Base-by-base conservation (phyloP, 345 rosid species). In the Populus simonii region DNA sequence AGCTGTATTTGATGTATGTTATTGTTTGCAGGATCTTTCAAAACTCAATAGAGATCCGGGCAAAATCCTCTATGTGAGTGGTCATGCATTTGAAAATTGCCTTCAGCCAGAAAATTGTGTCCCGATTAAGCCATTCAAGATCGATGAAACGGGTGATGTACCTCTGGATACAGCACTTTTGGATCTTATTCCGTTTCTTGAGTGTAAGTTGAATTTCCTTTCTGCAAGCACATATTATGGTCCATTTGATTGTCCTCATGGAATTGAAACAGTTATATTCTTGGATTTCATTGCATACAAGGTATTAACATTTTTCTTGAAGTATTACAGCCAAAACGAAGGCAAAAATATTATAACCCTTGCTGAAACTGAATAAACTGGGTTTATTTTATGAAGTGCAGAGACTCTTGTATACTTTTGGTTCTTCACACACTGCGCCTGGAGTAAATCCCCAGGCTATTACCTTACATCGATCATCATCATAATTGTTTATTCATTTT, bases 181-280 rank as follows among this genome's bases (percentile, higher is more conserved):
- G 82, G 98, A 96, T 81, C 97, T 96, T 67, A 92, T 96, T 86
- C 99, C 98, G 8, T 96, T 94, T 81, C 98, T 96, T 70, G 98
- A 96, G 83, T 96, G 99, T 94, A 83, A 87, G 91, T 66, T 66
- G 69, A 66, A 18, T 31, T 66, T 35, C 38, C 22, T 33, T 66
- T 66, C 17, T 66, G 69, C 69, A 33, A 16, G 41, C 39, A 6
- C 16, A 20, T 20, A 20, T 20, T 16, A 51, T 7, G 41, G 67
- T 59, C n/a, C 45, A 22, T 25, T 75, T 75, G 33, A 43, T 31
- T 74, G 71, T 33, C 63, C 17, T 18, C 49, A 2, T 15, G 61
- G 70, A 74, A 43, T 9, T 74, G 45, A 74, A 29, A 47, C 33
- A 0, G 29, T n/a, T 5, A 0, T 68, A 10, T 12, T 68, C 43